These are phyloP conservation scores for Hebeloma cylindrosporum DNA, from an alignment of 768 basidiomycete species.

Conservation along the genomic window DNA sequence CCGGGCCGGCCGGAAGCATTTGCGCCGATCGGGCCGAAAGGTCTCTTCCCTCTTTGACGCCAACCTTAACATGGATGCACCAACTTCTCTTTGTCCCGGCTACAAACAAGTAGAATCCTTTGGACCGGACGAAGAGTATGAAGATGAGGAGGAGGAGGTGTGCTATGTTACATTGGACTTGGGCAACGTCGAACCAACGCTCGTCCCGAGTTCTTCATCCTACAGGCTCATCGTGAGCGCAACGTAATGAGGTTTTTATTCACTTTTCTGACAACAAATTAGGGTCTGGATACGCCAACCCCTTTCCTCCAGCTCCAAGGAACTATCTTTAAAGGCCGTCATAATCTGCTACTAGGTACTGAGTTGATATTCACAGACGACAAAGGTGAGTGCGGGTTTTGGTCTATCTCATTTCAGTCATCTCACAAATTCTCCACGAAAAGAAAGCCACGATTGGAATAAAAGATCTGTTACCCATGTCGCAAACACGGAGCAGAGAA, in stretches of 20 bases:
- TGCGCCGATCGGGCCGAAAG: no score
- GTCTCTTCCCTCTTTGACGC: no score
- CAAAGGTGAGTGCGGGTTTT: conserved; percentile 48
- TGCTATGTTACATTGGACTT: conserved; percentile 76
- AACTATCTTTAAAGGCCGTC: conserved; percentile 68
- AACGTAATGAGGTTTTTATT: not conserved
- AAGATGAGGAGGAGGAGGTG: conserved; percentile 59
- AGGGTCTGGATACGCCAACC: conserved; percentile 78
- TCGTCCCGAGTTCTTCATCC: conserved; percentile 67
- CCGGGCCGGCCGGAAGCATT: no score
- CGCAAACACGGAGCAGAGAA: conserved; percentile 64
- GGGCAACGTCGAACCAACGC: conserved; percentile 67
- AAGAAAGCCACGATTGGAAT: conserved; percentile 45
- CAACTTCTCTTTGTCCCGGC: conserved; percentile 48
- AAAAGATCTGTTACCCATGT: conserved; percentile 56
- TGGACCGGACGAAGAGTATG: conserved; percentile 67
- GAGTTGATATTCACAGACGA: conserved; percentile 75
- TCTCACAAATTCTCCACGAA: not conserved
- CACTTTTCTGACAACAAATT: no score
- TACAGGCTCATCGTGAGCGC: conserved; percentile 73
- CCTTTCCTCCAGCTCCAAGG: conserved; percentile 79
- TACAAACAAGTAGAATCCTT: conserved; percentile 68
- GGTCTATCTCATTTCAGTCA: not conserved
- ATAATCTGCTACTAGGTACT: conserved; percentile 68
- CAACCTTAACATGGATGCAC: conserved; percentile 23